Conservation (phyloP, 1,139 yeast species). For the Yamadazyma triangularis region DNA sequence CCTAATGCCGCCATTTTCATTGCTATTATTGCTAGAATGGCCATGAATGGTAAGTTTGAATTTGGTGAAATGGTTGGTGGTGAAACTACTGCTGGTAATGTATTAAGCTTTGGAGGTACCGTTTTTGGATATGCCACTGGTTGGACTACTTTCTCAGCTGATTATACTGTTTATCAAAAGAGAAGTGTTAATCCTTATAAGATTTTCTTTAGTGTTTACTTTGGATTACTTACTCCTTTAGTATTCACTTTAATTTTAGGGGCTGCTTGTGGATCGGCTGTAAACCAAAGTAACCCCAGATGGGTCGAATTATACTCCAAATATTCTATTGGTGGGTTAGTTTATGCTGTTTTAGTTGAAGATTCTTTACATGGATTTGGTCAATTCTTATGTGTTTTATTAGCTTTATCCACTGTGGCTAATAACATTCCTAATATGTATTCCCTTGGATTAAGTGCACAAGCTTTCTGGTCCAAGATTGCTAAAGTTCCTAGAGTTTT, state of each 20-base stretch:
- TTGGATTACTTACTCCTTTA: conserved; percentile 64
- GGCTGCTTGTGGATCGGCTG: conserved; percentile 75
- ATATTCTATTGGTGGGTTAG: conserved; percentile 71
- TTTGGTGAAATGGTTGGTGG: conserved; percentile 46
- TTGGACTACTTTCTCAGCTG: conserved; percentile 90
- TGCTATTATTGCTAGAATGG: conserved; percentile 70
- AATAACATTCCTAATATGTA: conserved; percentile 90
- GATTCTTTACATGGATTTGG: conserved; percentile 88
- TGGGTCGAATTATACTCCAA: conserved; percentile 48
- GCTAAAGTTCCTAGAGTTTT: conserved; percentile 68
- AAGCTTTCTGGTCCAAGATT: conserved; percentile 70
- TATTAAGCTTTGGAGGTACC: conserved; percentile 77
- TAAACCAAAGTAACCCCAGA: conserved; percentile 27
- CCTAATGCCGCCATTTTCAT: conserved; percentile 70
- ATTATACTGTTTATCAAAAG: conserved; percentile 80
- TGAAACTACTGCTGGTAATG: conserved; percentile 60
- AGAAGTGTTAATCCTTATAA: conserved; percentile 50
- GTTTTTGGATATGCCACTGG: conserved; percentile 88
- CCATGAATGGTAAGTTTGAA: conserved; percentile 56
- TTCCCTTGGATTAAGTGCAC: conserved; percentile 78
- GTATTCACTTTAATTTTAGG: conserved; percentile 72
- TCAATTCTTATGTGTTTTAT: conserved; percentile 75
- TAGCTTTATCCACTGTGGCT: conserved; percentile 79
- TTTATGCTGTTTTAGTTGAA: conserved; percentile 66
- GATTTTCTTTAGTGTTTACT: conserved; percentile 57